Evolutionary conservation across 768 basidiomycete genomes (phyloP).

Genomic region (Auriscalpium vulgare): DNA sequence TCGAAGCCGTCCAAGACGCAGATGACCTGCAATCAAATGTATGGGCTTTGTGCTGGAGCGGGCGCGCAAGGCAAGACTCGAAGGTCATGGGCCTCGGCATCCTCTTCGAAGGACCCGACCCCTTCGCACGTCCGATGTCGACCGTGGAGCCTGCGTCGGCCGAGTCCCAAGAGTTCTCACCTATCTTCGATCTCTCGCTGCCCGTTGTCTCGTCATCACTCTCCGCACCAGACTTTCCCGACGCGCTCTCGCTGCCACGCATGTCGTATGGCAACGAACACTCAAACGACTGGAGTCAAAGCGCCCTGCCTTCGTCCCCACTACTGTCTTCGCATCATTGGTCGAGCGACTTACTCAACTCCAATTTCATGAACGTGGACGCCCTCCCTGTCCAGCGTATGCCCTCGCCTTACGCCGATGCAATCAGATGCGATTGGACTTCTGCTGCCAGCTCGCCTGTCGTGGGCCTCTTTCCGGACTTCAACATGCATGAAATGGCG

Average conservation of each 20-base stretch:
- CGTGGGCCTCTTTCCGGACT: slow-evolving; percentile 21
- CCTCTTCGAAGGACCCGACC: slow-evolving; percentile 2
- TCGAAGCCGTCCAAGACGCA: neutral
- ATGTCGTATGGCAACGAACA: neutral
- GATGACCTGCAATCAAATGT: slow-evolving; percentile 10
- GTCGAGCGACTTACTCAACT: neutral
- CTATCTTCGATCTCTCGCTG: neutral
- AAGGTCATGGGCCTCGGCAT: slow-evolving; percentile 10
- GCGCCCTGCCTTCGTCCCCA: neutral
- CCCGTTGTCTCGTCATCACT: neutral
- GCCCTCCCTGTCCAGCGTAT: neutral
- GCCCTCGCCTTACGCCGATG: neutral
- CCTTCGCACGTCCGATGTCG: neutral
- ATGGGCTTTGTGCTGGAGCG: neutral
- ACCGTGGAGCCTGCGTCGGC: neutral
- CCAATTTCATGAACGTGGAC: neutral
- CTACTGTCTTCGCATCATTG: neutral
- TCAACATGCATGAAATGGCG: slow-evolving; percentile 28
- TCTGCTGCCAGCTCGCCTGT: slow-evolving; percentile 8
- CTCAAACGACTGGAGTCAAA: neutral
- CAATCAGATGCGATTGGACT: neutral
- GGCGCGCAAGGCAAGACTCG: too few species aligned
- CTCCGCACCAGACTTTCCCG: neutral
- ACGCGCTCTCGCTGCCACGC: neutral
- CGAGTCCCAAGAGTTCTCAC: neutral